Percentiles rank a stretch among this genome's conserved stretches.
Conservation (phyloP, 176 grass and related monocot species). For the Avena eriantha region DNA sequence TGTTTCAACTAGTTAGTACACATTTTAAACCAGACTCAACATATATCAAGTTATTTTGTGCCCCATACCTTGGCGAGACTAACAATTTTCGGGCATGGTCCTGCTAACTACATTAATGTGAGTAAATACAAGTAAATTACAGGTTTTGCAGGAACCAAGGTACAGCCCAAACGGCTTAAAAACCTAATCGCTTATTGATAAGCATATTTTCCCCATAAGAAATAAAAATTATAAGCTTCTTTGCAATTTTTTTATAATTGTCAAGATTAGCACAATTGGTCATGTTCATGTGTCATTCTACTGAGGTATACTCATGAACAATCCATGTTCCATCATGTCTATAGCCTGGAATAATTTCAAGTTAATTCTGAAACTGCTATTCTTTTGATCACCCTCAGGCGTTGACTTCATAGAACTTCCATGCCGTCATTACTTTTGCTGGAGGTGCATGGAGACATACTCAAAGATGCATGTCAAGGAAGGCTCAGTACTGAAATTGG, state of each 20-base stretch:
- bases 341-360: background rate
- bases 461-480: conserved; percentile 66
- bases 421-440: conserved; percentile 62
- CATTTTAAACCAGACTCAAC: background rate
- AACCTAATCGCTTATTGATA: background rate
- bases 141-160: conserved; percentile 2
- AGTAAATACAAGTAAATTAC: background rate
- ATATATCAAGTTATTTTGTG: background rate
- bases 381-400: conserved; percentile 39
- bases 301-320: background rate
- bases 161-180: background rate
- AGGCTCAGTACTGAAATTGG: conserved; percentile 60
- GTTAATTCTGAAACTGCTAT: background rate
- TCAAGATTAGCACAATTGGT: background rate
- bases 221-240: background rate
- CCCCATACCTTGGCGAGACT: conserved; percentile 3
- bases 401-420: conserved; percentile 57
- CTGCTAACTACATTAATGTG: background rate
- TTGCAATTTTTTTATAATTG: background rate
- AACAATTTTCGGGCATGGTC: background rate
- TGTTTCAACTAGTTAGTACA: background rate
- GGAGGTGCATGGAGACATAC: conserved; percentile 64
- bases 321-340: background rate
- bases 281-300: background rate
- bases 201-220: background rate